A percentile compares a stretch with the other conserved stretches of the same genome.
Conservation (phyloP, 495 filamentous ascomycete genomes). For the Opeltia flavorubescens region DNA sequence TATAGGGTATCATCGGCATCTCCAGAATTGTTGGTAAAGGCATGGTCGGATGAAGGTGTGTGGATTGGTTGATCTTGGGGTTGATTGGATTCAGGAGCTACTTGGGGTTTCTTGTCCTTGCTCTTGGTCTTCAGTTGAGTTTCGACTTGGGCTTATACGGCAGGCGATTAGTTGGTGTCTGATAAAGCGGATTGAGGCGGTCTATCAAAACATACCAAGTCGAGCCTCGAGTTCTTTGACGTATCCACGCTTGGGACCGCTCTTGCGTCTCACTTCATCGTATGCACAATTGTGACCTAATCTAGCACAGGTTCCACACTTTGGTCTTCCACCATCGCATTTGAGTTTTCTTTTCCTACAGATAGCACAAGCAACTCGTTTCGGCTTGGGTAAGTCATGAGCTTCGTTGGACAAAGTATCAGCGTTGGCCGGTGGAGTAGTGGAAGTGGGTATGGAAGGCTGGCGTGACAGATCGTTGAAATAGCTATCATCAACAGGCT, state of each 20-base stretch:
- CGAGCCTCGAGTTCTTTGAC: constrained; percentile 94
- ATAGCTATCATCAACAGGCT: constrained; percentile 29
- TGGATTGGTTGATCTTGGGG: constrained; percentile 13
- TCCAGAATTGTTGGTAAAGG: background rate
- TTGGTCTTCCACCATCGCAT: constrained; percentile 58
- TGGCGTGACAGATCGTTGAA: constrained; percentile 44
- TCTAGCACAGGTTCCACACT: constrained; percentile 83
- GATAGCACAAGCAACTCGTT: constrained; percentile 92
- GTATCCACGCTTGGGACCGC: constrained; percentile 93
- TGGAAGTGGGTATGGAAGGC: constrained; percentile 17
- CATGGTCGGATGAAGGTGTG: background rate
- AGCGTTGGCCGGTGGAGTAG: constrained; percentile 20
- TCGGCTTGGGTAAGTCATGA: constrained; percentile 59
- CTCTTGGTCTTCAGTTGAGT: constrained; percentile 62
- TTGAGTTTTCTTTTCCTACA: constrained; percentile 88
- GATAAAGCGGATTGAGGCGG: too few relatives aligned
- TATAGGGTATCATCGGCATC: background rate
- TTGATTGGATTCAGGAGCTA: constrained; percentile 18
- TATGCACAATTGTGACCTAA: constrained; percentile 87
- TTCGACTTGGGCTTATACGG: constrained; percentile 76
- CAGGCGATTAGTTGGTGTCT: constrained; percentile 2
- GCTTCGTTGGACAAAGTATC: constrained; percentile 27
- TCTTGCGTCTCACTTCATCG: constrained; percentile 93
- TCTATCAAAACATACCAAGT: constrained; percentile 45
- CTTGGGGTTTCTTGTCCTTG: constrained; percentile 16